Evolutionary conservation across 2,329 filamentous ascomycete genomes (phyloP), one percentile per base, ranked within the genome.

Genomic region (Paracoccidioides brasiliensis): DNA sequence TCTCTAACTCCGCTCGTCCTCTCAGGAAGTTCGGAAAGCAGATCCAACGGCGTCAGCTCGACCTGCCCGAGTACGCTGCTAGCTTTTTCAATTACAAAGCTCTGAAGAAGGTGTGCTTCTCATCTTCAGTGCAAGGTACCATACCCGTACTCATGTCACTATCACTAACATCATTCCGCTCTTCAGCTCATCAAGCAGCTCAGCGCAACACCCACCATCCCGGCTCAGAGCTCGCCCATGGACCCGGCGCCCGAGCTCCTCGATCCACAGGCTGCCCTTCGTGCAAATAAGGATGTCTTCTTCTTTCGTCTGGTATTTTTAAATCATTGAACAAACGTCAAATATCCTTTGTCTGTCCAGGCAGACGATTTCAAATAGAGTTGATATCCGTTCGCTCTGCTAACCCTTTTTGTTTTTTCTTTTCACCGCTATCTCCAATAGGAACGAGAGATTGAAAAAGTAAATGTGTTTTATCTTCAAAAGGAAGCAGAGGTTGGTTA

Each of bases 1-100:
- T 30, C 35, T 37, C 30, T 35, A 37, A 40, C 43, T n/a, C 15
- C 32, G 30, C 14, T 22, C 45, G 32, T 14, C 32, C 45, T 9
- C 2, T 8, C 42, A 98, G 91, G 93, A 98, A 98, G 82, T 98
- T 98, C 78, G 93, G 93, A 73, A 98, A 98, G 79, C 89, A 96
- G 71, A 95, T 98, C 64, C 93, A 97, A 78, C 95, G 95, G 78
- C 86, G 90, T 70, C 93, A 98, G 80, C 88, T 98, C 67, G 93
- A 98, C 72, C 90, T 98, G 58, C 93, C 93, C 58, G 93, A 98
- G 80, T 98, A 98, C 85, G 91, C 93, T 59, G 90, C 91, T 61
- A 96, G 90, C 74, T 98, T 98, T 70, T 90, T 97, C 65, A 96
- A 98, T 75, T 98, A 98, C 78, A 98, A 98, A 76, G 90, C 90